These are phyloP conservation scores for Rheum nobile DNA, from an alignment of 148 eudicot species.

Conservation along the genomic window DNA sequence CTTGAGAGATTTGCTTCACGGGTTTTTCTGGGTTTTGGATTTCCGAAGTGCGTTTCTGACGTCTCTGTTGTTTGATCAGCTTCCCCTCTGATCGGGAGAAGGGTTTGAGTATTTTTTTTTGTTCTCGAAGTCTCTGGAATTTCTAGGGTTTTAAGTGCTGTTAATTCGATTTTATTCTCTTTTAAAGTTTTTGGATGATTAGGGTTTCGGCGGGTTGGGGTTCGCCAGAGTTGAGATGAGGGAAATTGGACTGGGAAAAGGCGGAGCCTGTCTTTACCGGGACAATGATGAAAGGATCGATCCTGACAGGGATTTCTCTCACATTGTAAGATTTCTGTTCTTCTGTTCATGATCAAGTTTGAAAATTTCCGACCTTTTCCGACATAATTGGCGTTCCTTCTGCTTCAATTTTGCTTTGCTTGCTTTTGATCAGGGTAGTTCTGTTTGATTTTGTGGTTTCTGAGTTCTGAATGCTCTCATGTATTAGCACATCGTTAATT, in stretches of 20 bases:
- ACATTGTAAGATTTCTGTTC: neutral
- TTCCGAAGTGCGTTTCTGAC: slow-evolving; percentile 33
- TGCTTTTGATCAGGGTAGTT: neutral
- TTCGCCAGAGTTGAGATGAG: slow-evolving; percentile 25
- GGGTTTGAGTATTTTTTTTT: neutral
- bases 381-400: neutral
- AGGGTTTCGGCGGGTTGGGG: slow-evolving; percentile 17
- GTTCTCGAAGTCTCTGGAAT: neutral
- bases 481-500: neutral
- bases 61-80: slow-evolving; percentile 18
- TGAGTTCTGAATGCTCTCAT: neutral
- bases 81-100: slow-evolving; percentile 12
- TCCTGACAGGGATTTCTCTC: neutral
- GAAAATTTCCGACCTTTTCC: neutral
- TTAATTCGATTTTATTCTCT: slow-evolving; percentile 9
- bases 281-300: neutral
- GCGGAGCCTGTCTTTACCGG: slow-evolving; percentile 21
- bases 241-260: slow-evolving; percentile 29
- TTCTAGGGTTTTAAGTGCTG: slow-evolving; percentile 10
- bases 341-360: neutral
- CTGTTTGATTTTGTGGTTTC: neutral
- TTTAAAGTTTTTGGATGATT: slow-evolving; percentile 11
- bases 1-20: slow-evolving; percentile 37
- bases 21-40: slow-evolving; percentile 66
- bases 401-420: neutral